Conservation (phyloP, 2,329 filamentous ascomycete genomes). For the Paecilomyces dactylethromorphus region DNA sequence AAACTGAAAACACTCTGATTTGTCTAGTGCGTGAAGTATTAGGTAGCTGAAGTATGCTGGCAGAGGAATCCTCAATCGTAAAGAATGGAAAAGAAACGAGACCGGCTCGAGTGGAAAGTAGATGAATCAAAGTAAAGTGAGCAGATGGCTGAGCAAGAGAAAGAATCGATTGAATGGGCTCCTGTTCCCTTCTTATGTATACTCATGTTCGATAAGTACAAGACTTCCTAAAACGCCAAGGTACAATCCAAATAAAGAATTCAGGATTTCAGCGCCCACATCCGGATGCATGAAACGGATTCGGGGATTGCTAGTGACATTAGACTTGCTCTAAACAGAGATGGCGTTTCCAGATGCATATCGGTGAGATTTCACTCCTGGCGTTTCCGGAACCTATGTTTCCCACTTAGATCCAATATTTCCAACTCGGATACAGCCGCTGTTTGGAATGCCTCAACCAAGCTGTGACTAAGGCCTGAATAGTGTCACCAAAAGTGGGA, state of each 20-base stretch:
- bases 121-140: neutral
- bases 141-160: neutral
- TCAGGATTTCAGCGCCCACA: neutral
- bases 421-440: neutral
- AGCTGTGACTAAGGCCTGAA: neutral
- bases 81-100: neutral
- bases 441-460: neutral
- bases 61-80: neutral
- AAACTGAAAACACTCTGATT: neutral
- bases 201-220: neutral
- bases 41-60: neutral
- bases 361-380: neutral
- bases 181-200: neutral
- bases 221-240: neutral
- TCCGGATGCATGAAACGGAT: neutral
- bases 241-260: neutral
- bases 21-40: neutral
- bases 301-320: neutral
- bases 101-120: neutral
- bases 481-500: neutral
- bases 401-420: neutral
- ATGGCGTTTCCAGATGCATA: neutral
- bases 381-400: neutral
- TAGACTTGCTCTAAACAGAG: neutral
- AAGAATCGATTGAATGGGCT: neutral